These are phyloP conservation scores for Saccharomycopsis oosterbeekiorum DNA, from an alignment of 805 yeast genomes.

Conservation along the genomic window DNA sequence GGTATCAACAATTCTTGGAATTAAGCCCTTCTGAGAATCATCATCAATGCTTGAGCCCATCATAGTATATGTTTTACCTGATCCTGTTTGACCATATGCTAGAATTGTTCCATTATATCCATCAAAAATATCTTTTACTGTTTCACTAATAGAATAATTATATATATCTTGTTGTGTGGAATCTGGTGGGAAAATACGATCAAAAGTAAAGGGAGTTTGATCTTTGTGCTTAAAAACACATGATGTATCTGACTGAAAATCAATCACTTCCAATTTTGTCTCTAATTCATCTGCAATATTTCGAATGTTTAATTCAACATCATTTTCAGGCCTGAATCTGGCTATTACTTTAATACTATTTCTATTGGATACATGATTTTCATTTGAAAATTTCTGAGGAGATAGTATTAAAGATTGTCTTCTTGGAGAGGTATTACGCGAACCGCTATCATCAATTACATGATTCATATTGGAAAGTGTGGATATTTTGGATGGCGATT, in stretches of 20 bases:
- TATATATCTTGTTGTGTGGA: constrained; percentile 51
- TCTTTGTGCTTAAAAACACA: constrained; percentile 21
- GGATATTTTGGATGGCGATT: not conserved
- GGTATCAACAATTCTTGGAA: constrained; percentile 61
- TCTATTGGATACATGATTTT: not conserved
- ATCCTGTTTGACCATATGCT: constrained; percentile 73
- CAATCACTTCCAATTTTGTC: not conserved
- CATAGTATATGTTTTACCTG: constrained; percentile 73
- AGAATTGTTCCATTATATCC: constrained; percentile 75
- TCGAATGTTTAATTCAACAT: constrained; percentile 23
- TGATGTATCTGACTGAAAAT: constrained; percentile 24
- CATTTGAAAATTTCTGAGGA: not conserved
- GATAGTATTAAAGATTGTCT: not conserved
- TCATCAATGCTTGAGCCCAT: constrained; percentile 42
- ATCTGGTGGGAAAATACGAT: constrained; percentile 46
- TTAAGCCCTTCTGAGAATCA: constrained; percentile 45
- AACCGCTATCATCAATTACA: not conserved
- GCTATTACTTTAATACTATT: constrained; percentile 56
- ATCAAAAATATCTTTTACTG: constrained; percentile 57
- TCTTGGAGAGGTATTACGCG: not conserved
- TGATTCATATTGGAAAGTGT: not conserved
- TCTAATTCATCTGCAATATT: not conserved
- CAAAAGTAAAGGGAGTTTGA: constrained; percentile 42
- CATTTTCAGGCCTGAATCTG: constrained; percentile 54
- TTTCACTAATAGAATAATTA: constrained; percentile 45